Evolutionary conservation across 179 eudicot genomes (phyloP).

Genomic region (Silene coronaria): DNA sequence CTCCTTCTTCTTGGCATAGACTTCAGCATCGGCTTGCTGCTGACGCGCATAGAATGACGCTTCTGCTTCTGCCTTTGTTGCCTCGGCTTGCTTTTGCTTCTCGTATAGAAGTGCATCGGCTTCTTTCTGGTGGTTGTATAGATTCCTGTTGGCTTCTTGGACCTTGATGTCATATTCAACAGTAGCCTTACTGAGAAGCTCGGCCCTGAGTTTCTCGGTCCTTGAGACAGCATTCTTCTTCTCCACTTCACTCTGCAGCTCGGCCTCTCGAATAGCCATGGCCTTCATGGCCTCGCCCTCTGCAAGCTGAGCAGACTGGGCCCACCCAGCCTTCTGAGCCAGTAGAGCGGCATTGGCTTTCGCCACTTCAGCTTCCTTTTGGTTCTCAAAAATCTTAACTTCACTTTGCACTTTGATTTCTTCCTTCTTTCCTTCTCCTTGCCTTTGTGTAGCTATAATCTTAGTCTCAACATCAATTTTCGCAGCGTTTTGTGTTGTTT

Average conservation of each 20-base stretch:
- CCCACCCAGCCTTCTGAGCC: constrained; percentile 29
- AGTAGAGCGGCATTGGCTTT: constrained; percentile 30
- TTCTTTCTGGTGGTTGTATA: constrained; percentile 28
- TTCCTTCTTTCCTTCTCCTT: constrained; percentile 35
- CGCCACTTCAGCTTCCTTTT: constrained; percentile 38
- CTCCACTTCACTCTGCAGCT: constrained; percentile 32
- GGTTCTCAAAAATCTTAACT: constrained; percentile 32
- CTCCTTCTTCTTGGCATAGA: too few species aligned
- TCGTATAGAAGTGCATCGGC: constrained; percentile 31
- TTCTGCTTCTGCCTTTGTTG: constrained; percentile 16
- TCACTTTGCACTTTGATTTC: constrained; percentile 32
- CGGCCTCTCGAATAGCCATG: not conserved
- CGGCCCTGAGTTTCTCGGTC: too few species aligned
- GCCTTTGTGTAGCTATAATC: constrained; percentile 25
- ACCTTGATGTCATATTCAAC: constrained; percentile 36
- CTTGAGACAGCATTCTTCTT: constrained; percentile 26
- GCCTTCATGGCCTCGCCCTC: constrained; percentile 32
- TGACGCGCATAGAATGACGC: too few species aligned
- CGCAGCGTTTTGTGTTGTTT: too few species aligned
- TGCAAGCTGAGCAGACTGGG: constrained; percentile 26
- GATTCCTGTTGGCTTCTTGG: constrained; percentile 10
- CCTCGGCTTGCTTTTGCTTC: constrained; percentile 22
- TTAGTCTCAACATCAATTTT: too few species aligned
- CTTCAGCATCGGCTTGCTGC: too few species aligned
- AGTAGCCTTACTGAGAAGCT: constrained; percentile 29